Base-by-base conservation (phyloP, 164 flowering plant species). In the Houttuynia cordata region DNA sequence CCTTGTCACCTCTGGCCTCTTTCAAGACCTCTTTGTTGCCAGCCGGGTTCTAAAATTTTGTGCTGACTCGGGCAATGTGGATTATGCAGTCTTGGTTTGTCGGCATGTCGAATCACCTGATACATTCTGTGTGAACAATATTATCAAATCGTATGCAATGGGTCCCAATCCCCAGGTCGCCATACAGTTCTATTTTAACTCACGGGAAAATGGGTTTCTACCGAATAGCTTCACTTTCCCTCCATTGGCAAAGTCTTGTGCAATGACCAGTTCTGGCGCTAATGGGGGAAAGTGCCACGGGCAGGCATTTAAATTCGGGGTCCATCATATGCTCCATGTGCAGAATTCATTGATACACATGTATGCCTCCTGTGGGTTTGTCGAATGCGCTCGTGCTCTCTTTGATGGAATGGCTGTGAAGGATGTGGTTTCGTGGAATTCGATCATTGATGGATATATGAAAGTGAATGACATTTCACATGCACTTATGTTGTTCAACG, bases 341-440 rank as follows among this genome's bases (percentile, higher is more conserved):
- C 66, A 66, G 74, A 89, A 85, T 61, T 76, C 84, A 49, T 71
- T 85, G 81, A 65, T 83, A 61, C 80, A 84, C 57, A 75, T 81
- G 75, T 86, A 86, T 71, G 71, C 72, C 23, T 64, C 75, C 67
- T 76, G 75, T 71, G 83, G 81, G 50, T 50, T 65, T 0, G 50
- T 77, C 45, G 73, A 69, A 15, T 59, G 61, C 64, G 85, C 84
- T 24, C n/a, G 70, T 53, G 54, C 65, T 40, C 49, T 87, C 71
- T 81, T 85, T 47, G 78, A 60, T 60, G 79, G 69, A 73, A 82
- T 85, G 87, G 55, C 68, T 9, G 24, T 51, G 22, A 76, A 76
- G 59, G 88, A 85, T 72, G 51, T 75, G 62, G 82, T 80, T 15
- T 73, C 91, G 7, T 85, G 90, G 95, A 83, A 83, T 58, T 74